phyloP scores from a whole-genome alignment of 1,139 yeast species.

The Maudiozyma humilis region DNA sequence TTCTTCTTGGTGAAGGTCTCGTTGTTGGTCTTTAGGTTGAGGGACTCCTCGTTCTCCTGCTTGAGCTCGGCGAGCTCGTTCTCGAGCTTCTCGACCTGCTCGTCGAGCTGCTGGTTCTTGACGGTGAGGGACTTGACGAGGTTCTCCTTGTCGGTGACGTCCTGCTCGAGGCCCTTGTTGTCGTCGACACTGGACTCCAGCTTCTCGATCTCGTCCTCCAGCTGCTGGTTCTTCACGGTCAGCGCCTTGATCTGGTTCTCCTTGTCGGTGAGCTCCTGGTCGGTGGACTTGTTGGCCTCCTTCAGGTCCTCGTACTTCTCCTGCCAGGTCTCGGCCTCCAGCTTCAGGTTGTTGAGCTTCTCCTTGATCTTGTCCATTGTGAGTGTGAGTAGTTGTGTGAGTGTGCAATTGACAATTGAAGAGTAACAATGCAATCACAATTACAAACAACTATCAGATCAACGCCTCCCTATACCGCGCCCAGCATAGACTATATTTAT shows the following conservation, averaged over 20 bases:
- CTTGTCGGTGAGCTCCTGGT: conserved; percentile 45
- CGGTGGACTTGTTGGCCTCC: conserved; percentile 68
- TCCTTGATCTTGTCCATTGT: conserved; percentile 32
- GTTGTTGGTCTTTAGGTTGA: conserved; percentile 79
- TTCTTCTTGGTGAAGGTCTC: conserved; percentile 89
- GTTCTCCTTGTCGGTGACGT: conserved; percentile 83
- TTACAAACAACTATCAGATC: too few species aligned
- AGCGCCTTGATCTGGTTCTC: conserved; percentile 92
- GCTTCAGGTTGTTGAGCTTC: conserved; percentile 80
- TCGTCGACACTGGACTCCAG: conserved; percentile 87
- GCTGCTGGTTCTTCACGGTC: conserved; percentile 81
- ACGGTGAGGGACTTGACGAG: conserved; percentile 88
- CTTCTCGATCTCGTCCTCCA: conserved; percentile 90
- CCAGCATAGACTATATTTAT: too few species aligned
- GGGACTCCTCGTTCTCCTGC: conserved; percentile 87
- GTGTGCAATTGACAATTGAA: not conserved
- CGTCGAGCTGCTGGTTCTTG: conserved; percentile 86
- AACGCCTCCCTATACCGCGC: too few species aligned
- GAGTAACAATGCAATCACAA: too few species aligned
- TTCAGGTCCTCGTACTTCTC: conserved; percentile 87
- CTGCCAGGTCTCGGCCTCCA: conserved; percentile 96
- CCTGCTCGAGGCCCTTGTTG: conserved; percentile 67
- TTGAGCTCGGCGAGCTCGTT: conserved; percentile 74
- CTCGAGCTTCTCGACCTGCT: conserved; percentile 93
- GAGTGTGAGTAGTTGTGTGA: not conserved